Evolutionary conservation across 768 basidiomycete species (phyloP).

Genomic region (Boletus tomentosulus): DNA sequence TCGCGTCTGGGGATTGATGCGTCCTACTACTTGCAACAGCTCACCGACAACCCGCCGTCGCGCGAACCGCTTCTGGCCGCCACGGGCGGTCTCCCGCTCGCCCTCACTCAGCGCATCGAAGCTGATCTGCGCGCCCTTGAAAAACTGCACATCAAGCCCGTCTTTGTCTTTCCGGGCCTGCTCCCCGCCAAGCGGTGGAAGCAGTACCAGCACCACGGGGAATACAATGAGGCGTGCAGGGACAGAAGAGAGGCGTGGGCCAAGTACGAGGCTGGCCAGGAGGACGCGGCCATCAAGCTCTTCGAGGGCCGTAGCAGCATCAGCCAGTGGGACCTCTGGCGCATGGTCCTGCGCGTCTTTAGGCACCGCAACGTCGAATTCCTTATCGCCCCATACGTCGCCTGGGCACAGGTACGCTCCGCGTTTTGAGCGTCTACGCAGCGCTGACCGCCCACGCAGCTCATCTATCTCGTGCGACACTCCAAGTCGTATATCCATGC

Average conservation of each 20-base stretch:
- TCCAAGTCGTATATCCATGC: slow-evolving; percentile 92
- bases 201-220: slow-evolving; percentile 44
- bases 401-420: slow-evolving; percentile 84
- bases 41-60: slow-evolving; percentile 72
- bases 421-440: slow-evolving; percentile 25
- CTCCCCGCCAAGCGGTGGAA: slow-evolving; percentile 73
- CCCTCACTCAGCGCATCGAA: slow-evolving; percentile 85
- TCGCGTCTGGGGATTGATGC: slow-evolving; percentile 97
- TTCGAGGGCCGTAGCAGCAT: slow-evolving; percentile 74
- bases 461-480: slow-evolving; percentile 94
- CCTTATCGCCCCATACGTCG: slow-evolving; percentile 90
- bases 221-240: slow-evolving; percentile 63
- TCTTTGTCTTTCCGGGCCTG: slow-evolving; percentile 96
- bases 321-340: slow-evolving; percentile 90
- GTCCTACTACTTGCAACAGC: slow-evolving; percentile 76
- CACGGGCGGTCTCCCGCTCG: slow-evolving; percentile 90
- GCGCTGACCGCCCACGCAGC: slow-evolving; percentile 41
- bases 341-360: slow-evolving; percentile 88
- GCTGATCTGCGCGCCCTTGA: slow-evolving; percentile 87
- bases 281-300: slow-evolving; percentile 80
- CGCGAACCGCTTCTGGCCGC: slow-evolving; percentile 92
- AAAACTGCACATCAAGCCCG: slow-evolving; percentile 90
- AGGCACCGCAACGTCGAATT: slow-evolving; percentile 95
- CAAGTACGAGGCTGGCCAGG: slow-evolving; percentile 88
- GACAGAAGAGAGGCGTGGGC: slow-evolving; percentile 86